Base-by-base conservation (phyloP, 768 basidiomycete species). In the Termitomyces heimii region DNA sequence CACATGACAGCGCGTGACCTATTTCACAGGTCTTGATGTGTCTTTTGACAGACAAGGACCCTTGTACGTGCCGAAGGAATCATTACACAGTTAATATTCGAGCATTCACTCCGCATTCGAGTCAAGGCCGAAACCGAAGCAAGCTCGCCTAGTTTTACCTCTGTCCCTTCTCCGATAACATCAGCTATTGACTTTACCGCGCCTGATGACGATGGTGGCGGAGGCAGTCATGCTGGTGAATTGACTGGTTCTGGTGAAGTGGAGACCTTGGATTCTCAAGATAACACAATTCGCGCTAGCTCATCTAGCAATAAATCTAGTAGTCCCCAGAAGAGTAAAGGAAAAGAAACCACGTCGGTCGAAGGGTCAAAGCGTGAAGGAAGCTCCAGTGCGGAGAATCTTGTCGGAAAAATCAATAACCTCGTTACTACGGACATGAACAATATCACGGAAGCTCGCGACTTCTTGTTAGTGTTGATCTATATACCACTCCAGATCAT, bases 381-480 rank as follows among this genome's bases (percentile, higher is more conserved):
- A 40, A 53, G 46, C 39, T 60, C 62, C 5, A 71, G 70, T 46
- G 66, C 70, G 12, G 71, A 70, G 9, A 84, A 86, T 64, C 69
- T 89, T 20, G 80, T 84, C 37, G 89, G 91, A 10, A 88, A 82
- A 66, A 84, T 92, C 66, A 92, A 87, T 67, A 92, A 89, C 54
- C 71, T 91, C 6, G 80, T 89, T 34, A 83, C 88, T 8, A 83
- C 84, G 1, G 89, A 92, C 68, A 46, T 77, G 58, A 60, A 56
- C 34, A 72, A 71, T 56, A 76, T 80, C 47, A 63, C 66, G 18
- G 68, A 67, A 22, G 69, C 69, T 14, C 61, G 71, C 28, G 71
- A 77, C 54, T 73, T 78, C 48, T 55, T 76, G 14, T 48, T 74
- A 60, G 62, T 63, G 53, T 42, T 75, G 10, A 46, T 79, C 7